Evolutionary conservation across 2,329 filamentous ascomycete species (phyloP).

Genomic region (Penicillium expansum): DNA sequence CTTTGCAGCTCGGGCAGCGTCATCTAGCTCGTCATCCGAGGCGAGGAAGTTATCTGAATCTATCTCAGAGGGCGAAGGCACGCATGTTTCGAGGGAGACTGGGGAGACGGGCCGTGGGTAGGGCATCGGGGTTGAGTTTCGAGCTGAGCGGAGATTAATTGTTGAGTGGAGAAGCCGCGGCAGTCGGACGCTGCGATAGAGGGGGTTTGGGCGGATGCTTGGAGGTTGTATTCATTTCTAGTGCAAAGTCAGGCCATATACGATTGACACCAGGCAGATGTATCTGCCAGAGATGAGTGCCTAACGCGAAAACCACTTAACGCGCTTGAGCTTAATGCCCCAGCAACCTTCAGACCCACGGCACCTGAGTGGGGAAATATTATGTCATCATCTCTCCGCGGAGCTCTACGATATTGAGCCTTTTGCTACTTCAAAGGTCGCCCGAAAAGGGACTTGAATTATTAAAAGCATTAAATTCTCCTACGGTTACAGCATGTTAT

Average conservation of each 20-base stretch:
- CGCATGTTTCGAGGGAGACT: slow-evolving; percentile 36
- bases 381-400: slow-evolving; percentile 4
- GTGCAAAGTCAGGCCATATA: neutral
- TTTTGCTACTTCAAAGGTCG: too few species aligned
- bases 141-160: neutral
- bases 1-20: slow-evolving; percentile 35
- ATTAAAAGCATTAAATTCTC: neutral
- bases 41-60: slow-evolving; percentile 30
- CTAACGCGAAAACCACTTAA: slow-evolving; percentile 13
- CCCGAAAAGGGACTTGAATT: neutral
- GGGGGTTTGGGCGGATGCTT: slow-evolving; percentile 5
- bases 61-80: slow-evolving; percentile 24
- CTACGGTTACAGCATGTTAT: neutral
- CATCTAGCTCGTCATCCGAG: slow-evolving; percentile 43
- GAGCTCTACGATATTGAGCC: too few species aligned
- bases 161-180: slow-evolving; percentile 14
- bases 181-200: slow-evolving; percentile 23
- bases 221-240: slow-evolving; percentile 16
- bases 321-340: slow-evolving; percentile 8
- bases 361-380: slow-evolving; percentile 9
- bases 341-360: neutral
- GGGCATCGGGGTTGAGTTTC: slow-evolving; percentile 30
- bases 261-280: neutral
- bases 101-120: slow-evolving; percentile 33
- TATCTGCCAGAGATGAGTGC: neutral